These are phyloP conservation scores for Clonostachys rosea DNA, from an alignment of 2,329 filamentous ascomycete genomes.

Conservation along the genomic window DNA sequence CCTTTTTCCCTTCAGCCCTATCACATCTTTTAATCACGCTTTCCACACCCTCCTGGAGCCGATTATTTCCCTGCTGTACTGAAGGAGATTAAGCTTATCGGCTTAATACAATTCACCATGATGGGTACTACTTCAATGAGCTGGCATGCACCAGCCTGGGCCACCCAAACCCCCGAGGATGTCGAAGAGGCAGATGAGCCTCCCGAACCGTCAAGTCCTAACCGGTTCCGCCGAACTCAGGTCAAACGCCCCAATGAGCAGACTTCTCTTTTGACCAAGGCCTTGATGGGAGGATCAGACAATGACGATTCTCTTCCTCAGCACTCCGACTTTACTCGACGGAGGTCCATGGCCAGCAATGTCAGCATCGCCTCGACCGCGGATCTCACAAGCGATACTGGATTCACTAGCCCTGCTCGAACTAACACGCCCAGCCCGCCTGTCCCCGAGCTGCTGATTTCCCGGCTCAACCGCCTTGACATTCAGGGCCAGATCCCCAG, in stretches of 20 bases:
- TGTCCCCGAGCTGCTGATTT: slow-evolving; percentile 52
- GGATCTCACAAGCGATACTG: slow-evolving; percentile 92
- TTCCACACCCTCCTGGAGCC: no score
- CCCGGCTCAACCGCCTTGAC: slow-evolving; percentile 28
- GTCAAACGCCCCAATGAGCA: slow-evolving; percentile 49
- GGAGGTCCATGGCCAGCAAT: slow-evolving; percentile 73
- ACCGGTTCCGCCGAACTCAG: slow-evolving; percentile 40
- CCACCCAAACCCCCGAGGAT: slow-evolving; percentile 49
- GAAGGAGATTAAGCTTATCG: no score
- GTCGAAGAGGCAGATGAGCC: slow-evolving; percentile 82
- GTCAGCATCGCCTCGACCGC: slow-evolving; percentile 78
- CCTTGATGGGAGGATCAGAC: slow-evolving; percentile 66
- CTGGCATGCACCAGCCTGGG: slow-evolving; percentile 22
- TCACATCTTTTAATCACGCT: no score
- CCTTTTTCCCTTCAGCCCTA: no score
- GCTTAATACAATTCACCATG: no score
- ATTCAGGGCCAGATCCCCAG: slow-evolving; percentile 12
- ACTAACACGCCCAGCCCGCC: slow-evolving; percentile 87
- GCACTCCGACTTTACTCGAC: slow-evolving; percentile 26
- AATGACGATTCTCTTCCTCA: slow-evolving; percentile 38
- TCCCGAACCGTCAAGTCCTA: slow-evolving; percentile 53
- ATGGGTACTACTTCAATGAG: slow-evolving; percentile 12
- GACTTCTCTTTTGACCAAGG: slow-evolving; percentile 82
- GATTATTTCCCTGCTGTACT: no score
- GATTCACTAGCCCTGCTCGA: slow-evolving; percentile 82